Evolutionary conservation across 148 eudicot species (phyloP).

Genomic region (Persicaria maculosa): DNA sequence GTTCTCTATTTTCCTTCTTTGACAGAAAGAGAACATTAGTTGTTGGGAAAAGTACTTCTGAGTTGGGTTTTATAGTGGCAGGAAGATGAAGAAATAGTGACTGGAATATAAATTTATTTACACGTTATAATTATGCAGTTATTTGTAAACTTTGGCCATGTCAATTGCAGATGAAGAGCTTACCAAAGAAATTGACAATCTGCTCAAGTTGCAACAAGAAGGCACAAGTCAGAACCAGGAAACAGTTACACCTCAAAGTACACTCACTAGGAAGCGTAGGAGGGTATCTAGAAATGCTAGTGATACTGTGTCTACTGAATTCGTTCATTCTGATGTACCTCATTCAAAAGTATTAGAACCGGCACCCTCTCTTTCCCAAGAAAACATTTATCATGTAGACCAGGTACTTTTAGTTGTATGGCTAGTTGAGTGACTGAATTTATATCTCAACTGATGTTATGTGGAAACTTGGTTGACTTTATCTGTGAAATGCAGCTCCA

Average conservation of each 20-base stretch:
- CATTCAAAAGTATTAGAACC: slow-evolving; percentile 13
- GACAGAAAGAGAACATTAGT: neutral
- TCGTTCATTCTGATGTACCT: slow-evolving; percentile 15
- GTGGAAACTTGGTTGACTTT: neutral
- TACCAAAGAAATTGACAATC: slow-evolving; percentile 14
- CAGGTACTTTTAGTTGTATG: slow-evolving; percentile 10
- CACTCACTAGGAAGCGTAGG: slow-evolving; percentile 41
- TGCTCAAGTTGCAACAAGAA: slow-evolving; percentile 27
- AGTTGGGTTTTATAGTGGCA: neutral
- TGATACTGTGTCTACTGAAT: slow-evolving; percentile 19
- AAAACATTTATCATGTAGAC: neutral
- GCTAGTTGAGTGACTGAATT: slow-evolving; percentile 1
- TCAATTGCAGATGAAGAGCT: slow-evolving; percentile 3
- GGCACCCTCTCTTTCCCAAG: slow-evolving; percentile 13
- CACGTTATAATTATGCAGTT: neutral
- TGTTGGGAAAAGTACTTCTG: neutral
- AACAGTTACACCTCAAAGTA: slow-evolving; percentile 15
- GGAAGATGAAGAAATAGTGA: neutral
- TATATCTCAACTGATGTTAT: neutral
- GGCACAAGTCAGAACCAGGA: slow-evolving; percentile 13
- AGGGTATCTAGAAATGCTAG: slow-evolving; percentile 22
- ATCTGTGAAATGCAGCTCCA: slow-evolving; percentile 40
- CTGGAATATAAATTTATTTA: neutral
- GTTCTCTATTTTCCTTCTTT: neutral
- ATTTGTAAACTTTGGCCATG: neutral